Conservation (phyloP, 129 eudicot genomes). For the Apium graveolens region DNA sequence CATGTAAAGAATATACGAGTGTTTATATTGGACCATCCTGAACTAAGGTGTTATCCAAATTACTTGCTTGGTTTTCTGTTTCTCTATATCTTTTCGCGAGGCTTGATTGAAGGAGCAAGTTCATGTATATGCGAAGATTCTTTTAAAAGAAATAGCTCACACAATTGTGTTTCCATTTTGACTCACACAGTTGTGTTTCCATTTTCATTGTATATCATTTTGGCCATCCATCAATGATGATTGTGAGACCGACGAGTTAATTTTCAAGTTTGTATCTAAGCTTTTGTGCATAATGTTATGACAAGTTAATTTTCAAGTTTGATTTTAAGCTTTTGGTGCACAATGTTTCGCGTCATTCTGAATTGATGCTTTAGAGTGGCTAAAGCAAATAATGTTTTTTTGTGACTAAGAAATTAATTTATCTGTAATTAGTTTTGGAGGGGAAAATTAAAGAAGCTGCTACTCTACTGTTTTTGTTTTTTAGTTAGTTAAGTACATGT, state of each 20-base stretch:
- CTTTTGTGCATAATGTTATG: background rate
- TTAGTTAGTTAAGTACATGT: background rate
- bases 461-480: background rate
- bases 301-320: too few species aligned
- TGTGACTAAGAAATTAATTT: background rate
- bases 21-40: conserved; percentile 5
- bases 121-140: background rate
- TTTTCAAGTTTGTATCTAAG: background rate
- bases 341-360: background rate
- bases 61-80: background rate
- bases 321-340: background rate
- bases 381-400: background rate
- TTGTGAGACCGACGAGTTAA: background rate
- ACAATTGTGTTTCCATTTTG: background rate
- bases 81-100: background rate
- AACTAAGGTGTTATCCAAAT: background rate
- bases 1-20: conserved; percentile 5
- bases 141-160: background rate
- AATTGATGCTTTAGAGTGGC: background rate
- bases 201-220: background rate
- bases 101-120: background rate
- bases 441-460: background rate
- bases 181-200: background rate
- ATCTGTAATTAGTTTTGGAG: background rate
- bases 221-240: background rate